Evolutionary conservation across 345 rosid genomes (phyloP), one percentile per base, ranked within the genome.

Genomic region (Carallia pectinifolia): DNA sequence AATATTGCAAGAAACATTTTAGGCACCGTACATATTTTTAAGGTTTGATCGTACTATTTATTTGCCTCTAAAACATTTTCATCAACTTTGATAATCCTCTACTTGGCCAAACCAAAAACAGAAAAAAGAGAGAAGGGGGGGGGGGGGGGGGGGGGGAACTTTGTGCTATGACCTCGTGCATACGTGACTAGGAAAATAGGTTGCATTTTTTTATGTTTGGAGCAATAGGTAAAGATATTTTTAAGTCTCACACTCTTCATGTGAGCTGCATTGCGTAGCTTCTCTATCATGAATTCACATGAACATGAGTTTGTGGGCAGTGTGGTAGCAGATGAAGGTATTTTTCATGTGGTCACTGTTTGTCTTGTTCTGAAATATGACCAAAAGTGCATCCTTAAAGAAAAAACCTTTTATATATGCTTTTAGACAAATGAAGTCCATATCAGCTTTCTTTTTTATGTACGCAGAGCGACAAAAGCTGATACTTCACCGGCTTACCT

Each of bases 401-500:
- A 12, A 44, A 40, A 44, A 44, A 12, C 12, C 9, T 55, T 23
- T 23, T 55, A 10, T 23, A 23, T 23, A 23, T 55, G 18, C 59
- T 12, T 56, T 56, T 9, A 23, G 29, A 13, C 60, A 56, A 56
- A 27, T 56, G 13, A 56, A 23, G 33, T 16, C 17, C 3, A 13
- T 12, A 23, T 6, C 6, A 16, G 58, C 58, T 67, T 54, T n/a
- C 33, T 2, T 29, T 55, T 12, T 13, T 67, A 38, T 23, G 23
- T 7, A 10, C 5, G 16, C 12, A 58, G 19, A 67, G 23, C 53
- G 17, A 72, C 63, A 23, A 58, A 53, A 61, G 50, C 65, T 62
- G 76, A 65, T 40, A 67, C 8, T 39, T 34, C 47, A 70, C 65
- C 54, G 36, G 56, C 56, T 54, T 81, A 90, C 99, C 99, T 95